Percentiles rank a stretch among this genome's conserved stretches.
Evolutionary conservation across 1,284 basidiomycete species (phyloP).

Genomic region (Schizophyllum amplum): DNA sequence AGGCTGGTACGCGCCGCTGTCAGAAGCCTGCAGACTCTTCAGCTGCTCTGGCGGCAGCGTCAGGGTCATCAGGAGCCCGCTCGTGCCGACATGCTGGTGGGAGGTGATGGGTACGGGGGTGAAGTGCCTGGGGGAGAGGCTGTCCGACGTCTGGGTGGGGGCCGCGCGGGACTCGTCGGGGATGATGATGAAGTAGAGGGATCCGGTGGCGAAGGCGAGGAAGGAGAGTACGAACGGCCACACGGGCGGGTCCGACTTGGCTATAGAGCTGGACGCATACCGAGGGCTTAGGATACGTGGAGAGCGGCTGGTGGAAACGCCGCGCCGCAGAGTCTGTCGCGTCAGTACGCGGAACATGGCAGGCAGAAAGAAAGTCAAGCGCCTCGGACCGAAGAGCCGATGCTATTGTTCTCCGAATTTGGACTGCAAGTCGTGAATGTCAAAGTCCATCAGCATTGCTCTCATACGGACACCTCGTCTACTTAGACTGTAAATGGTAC

Average conservation of each 20-base stretch:
- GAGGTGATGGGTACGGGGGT: slow-evolving; percentile 52
- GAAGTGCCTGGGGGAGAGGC: slow-evolving; percentile 54
- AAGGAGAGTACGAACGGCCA: not conserved
- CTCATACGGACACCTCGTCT: not conserved
- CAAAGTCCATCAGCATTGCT: not conserved
- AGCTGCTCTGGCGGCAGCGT: slow-evolving; percentile 37
- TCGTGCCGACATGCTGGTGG: slow-evolving; percentile 39
- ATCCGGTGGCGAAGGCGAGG: slow-evolving; percentile 26
- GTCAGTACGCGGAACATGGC: not conserved
- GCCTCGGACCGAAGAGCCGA: not conserved
- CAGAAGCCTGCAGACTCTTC: slow-evolving; percentile 4
- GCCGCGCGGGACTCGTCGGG: slow-evolving; percentile 35
- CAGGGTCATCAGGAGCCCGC: slow-evolving; percentile 57
- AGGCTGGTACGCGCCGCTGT: slow-evolving; percentile 24
- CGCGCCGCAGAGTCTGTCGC: not conserved
- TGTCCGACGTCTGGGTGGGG: slow-evolving; percentile 24
- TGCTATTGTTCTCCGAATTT: not conserved
- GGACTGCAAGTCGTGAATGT: not conserved
- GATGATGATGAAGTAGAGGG: slow-evolving; percentile 42
- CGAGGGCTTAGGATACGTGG: not conserved
- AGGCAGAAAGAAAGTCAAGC: not conserved
- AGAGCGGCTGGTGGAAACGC: not conserved
- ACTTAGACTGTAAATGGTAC: not conserved
- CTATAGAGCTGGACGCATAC: not conserved
- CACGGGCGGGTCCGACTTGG: not conserved